Base-by-base conservation (phyloP, 106 monocot species). In the Dendrobium catenatum region DNA sequence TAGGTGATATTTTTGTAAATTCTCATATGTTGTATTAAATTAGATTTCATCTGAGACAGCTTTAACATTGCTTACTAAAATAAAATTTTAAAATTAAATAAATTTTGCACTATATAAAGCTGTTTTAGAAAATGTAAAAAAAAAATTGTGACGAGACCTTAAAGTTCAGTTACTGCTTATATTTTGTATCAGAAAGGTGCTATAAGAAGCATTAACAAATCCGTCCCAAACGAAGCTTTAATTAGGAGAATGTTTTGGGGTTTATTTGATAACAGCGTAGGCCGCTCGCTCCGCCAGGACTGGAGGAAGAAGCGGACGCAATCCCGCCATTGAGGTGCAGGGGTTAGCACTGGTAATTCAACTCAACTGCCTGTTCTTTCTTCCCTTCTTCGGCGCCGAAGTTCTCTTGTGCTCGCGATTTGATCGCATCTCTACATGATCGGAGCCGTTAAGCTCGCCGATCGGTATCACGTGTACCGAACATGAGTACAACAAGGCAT, bases 401-500 rank as follows among this genome's bases (percentile, higher is more conserved):
- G 43, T 44, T 74, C 43, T 42, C 4, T 43, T 43, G 0, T 15
- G 43, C 42, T 74, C 19, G 42, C 20, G 43, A 74, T 74, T 44
- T 29, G 20, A 74, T 74, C 33, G 41, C 40, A 3, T 42, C 20
- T 54, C 73, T 49, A 66, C 72, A 48, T 68, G 55, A 49, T 78
- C 66, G 78, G 68, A 22, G 51, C 42, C 80, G 13, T 20, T 72
- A 37, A 61, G 75, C 15, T 49, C 42, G 22, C 49, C 26, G 26
- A 48, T 76, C 27, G 13, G 26, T 49, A 24, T 20, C 26, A 26
- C 9, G 19, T 11, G 58, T 8, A 24, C 42, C 74, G 67, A 83
- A 81, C 85, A 92, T 89, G 92, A 84, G 81, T 55, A 76, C 85
- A 55, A 77, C 82, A 54, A 81, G 81, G 82, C 64, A 78, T 78